phyloP scores from a whole-genome alignment of 2,329 filamentous ascomycete species.

The Epichloe brachyelytri region DNA sequence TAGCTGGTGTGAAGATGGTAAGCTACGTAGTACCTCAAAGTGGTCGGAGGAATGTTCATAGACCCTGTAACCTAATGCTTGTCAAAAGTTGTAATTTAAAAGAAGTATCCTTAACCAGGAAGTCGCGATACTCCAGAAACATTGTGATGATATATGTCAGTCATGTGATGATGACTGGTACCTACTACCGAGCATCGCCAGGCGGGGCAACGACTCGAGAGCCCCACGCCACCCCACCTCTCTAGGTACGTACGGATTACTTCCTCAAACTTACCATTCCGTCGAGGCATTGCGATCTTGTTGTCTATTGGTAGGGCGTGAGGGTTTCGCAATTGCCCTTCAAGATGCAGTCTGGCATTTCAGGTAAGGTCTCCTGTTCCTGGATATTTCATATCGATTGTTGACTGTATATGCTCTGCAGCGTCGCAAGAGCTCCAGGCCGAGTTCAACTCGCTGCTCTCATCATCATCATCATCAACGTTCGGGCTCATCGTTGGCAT shows the following conservation, averaged over 20 bases:
- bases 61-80: constrained; percentile 3
- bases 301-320: background rate
- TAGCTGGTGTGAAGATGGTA: constrained; percentile 8
- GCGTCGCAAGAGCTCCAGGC: constrained; percentile 66
- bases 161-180: background rate
- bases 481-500: constrained; percentile 65
- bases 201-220: constrained; percentile 1
- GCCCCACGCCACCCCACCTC: background rate
- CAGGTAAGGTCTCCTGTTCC: constrained; percentile 35
- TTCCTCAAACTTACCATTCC: background rate
- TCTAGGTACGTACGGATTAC: background rate
- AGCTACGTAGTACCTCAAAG: constrained; percentile 6
- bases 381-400: background rate
- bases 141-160: background rate
- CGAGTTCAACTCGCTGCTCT: constrained; percentile 58
- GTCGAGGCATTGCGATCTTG: background rate
- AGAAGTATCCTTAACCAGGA: background rate
- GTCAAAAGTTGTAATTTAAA: constrained; percentile 1
- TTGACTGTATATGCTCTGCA: constrained; percentile 18
- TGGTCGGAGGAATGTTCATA: constrained; percentile 1
- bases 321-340: background rate
- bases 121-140: no score
- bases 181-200: background rate
- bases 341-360: constrained; percentile 66
- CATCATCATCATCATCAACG: constrained; percentile 42